Conservation (phyloP, 1,284 basidiomycete genomes). For the Calocybe gambosa region DNA sequence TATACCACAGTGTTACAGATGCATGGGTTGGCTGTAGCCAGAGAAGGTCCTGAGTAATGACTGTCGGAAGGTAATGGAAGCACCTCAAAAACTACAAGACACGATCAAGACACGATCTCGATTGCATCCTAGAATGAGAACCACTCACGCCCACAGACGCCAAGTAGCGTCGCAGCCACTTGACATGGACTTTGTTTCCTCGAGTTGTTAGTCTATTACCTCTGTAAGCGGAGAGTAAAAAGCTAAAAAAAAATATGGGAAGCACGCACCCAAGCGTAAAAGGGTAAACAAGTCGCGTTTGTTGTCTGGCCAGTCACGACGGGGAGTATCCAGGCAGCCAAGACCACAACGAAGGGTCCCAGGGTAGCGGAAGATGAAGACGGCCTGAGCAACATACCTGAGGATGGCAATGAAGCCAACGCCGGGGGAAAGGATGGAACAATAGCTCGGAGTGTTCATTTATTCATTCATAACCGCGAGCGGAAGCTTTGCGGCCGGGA, state of each 20-base stretch:
- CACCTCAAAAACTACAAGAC: slow-evolving; percentile 15
- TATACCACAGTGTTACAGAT: slow-evolving; percentile 25
- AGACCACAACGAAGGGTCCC: background rate
- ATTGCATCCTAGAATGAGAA: background rate
- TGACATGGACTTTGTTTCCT: slow-evolving; percentile 38
- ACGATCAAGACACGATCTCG: background rate
- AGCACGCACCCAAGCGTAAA: slow-evolving; percentile 27
- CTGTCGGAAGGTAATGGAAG: slow-evolving; percentile 13
- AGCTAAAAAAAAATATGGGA: no score
- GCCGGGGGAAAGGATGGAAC: background rate
- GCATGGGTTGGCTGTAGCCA: slow-evolving; percentile 19
- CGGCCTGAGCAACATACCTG: slow-evolving; percentile 2
- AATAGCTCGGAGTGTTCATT: slow-evolving; percentile 2
- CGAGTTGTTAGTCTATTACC: slow-evolving; percentile 33
- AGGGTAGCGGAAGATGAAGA: slow-evolving; percentile 1
- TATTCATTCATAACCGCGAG: slow-evolving; percentile 2
- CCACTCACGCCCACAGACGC: slow-evolving; percentile 29
- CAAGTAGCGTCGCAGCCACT: slow-evolving; percentile 34
- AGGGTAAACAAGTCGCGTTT: slow-evolving; percentile 29
- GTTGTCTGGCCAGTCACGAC: slow-evolving; percentile 25
- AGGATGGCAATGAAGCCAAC: slow-evolving; percentile 1
- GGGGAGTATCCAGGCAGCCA: slow-evolving; percentile 6
- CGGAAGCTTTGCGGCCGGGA: slow-evolving; percentile 8
- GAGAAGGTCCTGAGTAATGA: slow-evolving; percentile 17
- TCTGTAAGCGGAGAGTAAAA: no score